Percentiles rank a stretch among this genome's conserved stretches.
phyloP scores from a whole-genome alignment of 495 filamentous ascomycete species.

The Neurospora sp. region DNA sequence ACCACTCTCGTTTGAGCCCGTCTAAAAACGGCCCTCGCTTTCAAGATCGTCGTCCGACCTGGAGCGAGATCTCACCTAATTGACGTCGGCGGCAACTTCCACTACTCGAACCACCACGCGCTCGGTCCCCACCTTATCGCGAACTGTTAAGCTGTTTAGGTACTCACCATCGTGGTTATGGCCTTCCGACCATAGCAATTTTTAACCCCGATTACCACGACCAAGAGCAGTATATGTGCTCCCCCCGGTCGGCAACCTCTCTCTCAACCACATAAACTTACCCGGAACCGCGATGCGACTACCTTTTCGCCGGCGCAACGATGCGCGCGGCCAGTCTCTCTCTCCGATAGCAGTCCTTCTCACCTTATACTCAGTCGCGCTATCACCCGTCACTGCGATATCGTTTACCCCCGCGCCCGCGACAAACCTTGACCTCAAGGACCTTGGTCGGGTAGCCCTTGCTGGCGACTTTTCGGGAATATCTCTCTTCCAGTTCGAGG shows the following conservation, averaged over 20 bases:
- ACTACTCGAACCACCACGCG: neutral
- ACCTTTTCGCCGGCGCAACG: constrained; percentile 23
- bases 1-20: neutral
- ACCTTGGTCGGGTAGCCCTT: constrained; percentile 75
- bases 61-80: neutral
- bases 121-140: neutral
- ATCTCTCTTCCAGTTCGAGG: constrained; percentile 76
- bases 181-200: constrained; percentile 9
- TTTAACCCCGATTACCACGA: constrained; percentile 9
- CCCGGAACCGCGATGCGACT: constrained; percentile 29
- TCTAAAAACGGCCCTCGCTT: neutral
- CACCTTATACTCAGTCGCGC: constrained; percentile 32
- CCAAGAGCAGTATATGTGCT: constrained; percentile 11
- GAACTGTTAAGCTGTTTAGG: neutral
- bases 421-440: constrained; percentile 70
- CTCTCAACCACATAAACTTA: neutral
- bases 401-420: constrained; percentile 60
- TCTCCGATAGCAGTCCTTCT: constrained; percentile 21
- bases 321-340: constrained; percentile 18
- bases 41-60: neutral
- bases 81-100: constrained; percentile 1
- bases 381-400: constrained; percentile 46
- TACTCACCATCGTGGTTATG: constrained; percentile 10
- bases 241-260: constrained; percentile 10
- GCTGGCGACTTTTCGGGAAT: constrained; percentile 87